Evolutionary conservation across 441 rosid species (phyloP).

Genomic region (Mallotus repandus): DNA sequence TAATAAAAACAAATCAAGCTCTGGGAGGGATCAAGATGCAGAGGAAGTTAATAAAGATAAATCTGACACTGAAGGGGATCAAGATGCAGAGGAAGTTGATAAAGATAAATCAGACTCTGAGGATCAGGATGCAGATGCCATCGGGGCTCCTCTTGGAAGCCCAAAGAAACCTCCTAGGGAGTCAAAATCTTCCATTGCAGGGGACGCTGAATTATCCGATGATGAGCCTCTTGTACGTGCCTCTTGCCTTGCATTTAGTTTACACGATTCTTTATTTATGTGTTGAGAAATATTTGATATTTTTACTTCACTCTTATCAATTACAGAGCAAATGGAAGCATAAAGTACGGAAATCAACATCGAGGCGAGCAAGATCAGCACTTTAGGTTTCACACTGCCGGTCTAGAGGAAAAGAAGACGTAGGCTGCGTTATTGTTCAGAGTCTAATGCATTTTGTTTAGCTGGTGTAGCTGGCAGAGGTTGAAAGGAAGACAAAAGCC

Average conservation of each 20-base stretch:
- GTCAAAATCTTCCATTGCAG: constrained; percentile 29
- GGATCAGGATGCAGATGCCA: constrained; percentile 34
- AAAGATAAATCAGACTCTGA: constrained; percentile 47
- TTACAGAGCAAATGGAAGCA: constrained; percentile 88
- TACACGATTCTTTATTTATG: not conserved
- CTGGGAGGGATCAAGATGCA: constrained; percentile 41
- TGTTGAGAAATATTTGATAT: not conserved
- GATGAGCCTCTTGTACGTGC: constrained; percentile 88
- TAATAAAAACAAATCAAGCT: constrained; percentile 40
- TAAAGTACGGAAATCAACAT: constrained; percentile 59
- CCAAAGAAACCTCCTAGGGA: constrained; percentile 20
- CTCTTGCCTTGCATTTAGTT: constrained; percentile 21
- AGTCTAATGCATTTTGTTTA: constrained; percentile 19
- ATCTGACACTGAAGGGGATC: constrained; percentile 44
- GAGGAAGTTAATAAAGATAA: constrained; percentile 43
- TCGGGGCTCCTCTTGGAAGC: constrained; percentile 29
- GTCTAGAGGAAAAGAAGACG: constrained; percentile 3
- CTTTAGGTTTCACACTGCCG: constrained; percentile 26
- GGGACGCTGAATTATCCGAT: constrained; percentile 62
- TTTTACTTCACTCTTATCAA: constrained; percentile 23
- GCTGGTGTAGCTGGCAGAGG: constrained; percentile 20
- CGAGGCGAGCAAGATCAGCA: constrained; percentile 30
- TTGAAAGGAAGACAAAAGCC: constrained; percentile 18
- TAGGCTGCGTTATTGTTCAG: constrained; percentile 16
- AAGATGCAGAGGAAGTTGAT: constrained; percentile 41